Conservation (phyloP, 164 flowering plant species). For the Litsea cubeba region DNA sequence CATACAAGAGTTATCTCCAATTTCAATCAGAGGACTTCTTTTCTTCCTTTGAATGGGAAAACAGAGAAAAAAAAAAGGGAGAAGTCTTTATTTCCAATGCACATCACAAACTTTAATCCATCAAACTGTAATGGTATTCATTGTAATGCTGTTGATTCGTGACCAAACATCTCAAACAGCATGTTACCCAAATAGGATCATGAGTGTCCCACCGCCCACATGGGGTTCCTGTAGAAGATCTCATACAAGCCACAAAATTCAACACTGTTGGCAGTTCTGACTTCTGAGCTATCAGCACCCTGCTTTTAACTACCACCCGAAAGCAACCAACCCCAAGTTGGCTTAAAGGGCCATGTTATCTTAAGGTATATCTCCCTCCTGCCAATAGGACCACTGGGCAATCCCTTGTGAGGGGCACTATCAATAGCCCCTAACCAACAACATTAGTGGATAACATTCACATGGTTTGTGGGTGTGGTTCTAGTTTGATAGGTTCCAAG, state of each 20-base stretch:
- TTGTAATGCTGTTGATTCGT: neutral
- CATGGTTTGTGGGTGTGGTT: constrained; percentile 1
- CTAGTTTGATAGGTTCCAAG: neutral
- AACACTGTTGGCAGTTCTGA: neutral
- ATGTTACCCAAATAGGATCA: constrained; percentile 7
- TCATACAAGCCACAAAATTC: neutral
- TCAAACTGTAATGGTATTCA: neutral
- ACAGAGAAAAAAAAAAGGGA: neutral
- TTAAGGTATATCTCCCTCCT: neutral
- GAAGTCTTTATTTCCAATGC: neutral
- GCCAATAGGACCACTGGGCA: neutral
- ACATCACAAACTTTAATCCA: neutral
- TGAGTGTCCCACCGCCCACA: constrained; percentile 5
- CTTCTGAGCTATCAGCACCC: neutral
- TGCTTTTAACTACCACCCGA: constrained; percentile 1
- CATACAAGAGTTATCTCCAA: too few species aligned
- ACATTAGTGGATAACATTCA: neutral
- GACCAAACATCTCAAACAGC: neutral
- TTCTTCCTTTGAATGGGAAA: too few species aligned
- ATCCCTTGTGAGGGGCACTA: constrained; percentile 5
- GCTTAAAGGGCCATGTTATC: neutral
- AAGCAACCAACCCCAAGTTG: neutral
- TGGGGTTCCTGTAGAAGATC: neutral
- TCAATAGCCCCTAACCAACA: constrained; percentile 5
- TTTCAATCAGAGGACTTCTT: too few species aligned